A percentile compares a stretch with the other conserved stretches of the same genome.
Conservation (phyloP, 106 monocot species). For the Acanthochlamys bracteata region DNA sequence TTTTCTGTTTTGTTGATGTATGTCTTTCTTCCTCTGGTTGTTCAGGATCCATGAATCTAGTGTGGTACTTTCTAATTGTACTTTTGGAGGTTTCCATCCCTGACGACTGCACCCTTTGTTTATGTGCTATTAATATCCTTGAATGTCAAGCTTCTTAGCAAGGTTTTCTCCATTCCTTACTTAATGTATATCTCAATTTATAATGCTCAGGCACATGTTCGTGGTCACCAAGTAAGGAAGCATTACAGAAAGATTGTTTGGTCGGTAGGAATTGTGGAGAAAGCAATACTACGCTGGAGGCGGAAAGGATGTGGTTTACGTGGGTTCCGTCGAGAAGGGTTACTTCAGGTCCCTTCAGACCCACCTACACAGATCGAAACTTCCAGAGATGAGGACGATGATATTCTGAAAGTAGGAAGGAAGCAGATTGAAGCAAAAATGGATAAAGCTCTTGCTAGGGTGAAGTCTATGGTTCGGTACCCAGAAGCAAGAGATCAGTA, state of each 20-base stretch:
- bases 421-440: slow-evolving; percentile 75
- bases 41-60: too few relatives aligned
- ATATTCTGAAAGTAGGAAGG: slow-evolving; percentile 76
- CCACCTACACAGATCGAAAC: slow-evolving; percentile 17
- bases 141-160: background rate
- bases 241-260: slow-evolving; percentile 61
- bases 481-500: slow-evolving; percentile 98
- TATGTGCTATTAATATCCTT: background rate
- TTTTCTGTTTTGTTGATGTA: background rate
- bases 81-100: background rate
- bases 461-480: slow-evolving; percentile 97
- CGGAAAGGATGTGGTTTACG: slow-evolving; percentile 79
- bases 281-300: slow-evolving; percentile 82
- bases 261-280: slow-evolving; percentile 84
- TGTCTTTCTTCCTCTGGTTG: background rate
- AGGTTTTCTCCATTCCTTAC: background rate
- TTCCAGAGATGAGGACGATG: slow-evolving; percentile 64
- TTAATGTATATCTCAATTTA: background rate
- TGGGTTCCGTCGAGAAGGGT: slow-evolving; percentile 51
- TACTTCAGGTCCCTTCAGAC: slow-evolving; percentile 24
- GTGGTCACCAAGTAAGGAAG: slow-evolving; percentile 95
- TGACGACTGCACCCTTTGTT: background rate
- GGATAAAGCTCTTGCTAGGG: slow-evolving; percentile 87
- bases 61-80: too few relatives aligned
- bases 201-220: slow-evolving; percentile 65